Base-by-base conservation (phyloP, 306 rosid species). In the Quillaja saponaria region DNA sequence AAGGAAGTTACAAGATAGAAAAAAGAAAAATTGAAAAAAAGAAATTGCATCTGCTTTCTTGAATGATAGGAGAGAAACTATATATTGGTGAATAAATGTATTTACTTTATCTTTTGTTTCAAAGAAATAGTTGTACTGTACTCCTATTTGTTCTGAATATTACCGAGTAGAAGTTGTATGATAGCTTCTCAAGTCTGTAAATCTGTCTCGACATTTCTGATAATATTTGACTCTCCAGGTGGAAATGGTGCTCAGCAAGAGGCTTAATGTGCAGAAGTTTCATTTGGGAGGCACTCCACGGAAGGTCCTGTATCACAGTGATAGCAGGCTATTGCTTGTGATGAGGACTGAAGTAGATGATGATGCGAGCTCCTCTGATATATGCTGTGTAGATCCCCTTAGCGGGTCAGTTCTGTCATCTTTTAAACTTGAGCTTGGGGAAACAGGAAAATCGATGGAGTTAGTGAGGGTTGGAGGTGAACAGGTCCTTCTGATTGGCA, bases 161-260 rank as follows among this genome's bases (percentile, higher is more conserved):
- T n/a, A n/a, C n/a, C n/a, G n/a, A n/a, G n/a, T n/a, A n/a, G n/a
- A 13, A 71, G 53, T 49, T 14, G 55, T 49, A 33, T 45, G 35
- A n/a, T 34, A 20, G 61, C 72, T 71, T 58, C 63, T 15, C 64
- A 34, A 48, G 70, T 74, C 37, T 46, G 21, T 49, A 60, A 66
- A 67, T 59, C 35, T 66, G 41, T 73, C 53, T 60, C 41, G 17
- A 66, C 64, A 61, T 81, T 34, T 60, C 53, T 60, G 47, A 75
- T 72, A 3, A 34, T 75, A 12, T 69, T 25, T 68, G 65, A 66
- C 71, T 55, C 72, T 69, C 64, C 79, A 91, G 98, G 98, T 88
- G 81, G 98, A 91, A 83, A 88, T 91, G 96, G 90, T 82, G 76
- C 88, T 78, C 66, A 79, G 85, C 81, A 88, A 86, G 89, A 91